These are phyloP conservation scores for Penicillium thymicola DNA, from an alignment of 2,329 filamentous ascomycete species.

Conservation along the genomic window DNA sequence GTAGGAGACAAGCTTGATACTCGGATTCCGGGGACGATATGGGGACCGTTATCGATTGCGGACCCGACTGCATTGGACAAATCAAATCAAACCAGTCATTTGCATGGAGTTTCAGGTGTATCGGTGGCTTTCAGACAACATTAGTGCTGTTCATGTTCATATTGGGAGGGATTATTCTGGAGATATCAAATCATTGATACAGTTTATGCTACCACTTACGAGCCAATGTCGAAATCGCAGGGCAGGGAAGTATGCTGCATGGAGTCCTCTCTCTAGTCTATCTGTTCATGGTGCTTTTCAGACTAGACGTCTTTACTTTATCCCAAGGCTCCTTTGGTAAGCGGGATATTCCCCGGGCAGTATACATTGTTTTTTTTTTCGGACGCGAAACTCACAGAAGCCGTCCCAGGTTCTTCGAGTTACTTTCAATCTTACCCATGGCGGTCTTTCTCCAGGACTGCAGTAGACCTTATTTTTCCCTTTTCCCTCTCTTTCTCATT, in stretches of 20 bases:
- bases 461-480: no score
- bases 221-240: slow-evolving; percentile 18
- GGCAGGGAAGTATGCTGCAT: not conserved
- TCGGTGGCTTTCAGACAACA: slow-evolving; percentile 1
- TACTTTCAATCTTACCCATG: no score
- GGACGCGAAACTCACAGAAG: not conserved
- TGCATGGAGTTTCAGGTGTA: slow-evolving; percentile 20
- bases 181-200: slow-evolving; percentile 5
- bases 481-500: no score
- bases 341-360: not conserved
- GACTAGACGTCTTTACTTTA: not conserved
- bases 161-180: slow-evolving; percentile 6
- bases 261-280: not conserved
- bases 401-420: not conserved
- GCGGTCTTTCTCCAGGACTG: not conserved
- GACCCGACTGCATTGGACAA: slow-evolving; percentile 4
- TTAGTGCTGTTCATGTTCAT: slow-evolving; percentile 7
- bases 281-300: not conserved
- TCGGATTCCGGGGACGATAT: not conserved
- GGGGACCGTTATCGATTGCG: not conserved
- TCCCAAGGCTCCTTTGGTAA: not conserved
- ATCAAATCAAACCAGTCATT: slow-evolving; percentile 19
- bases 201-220: slow-evolving; percentile 14
- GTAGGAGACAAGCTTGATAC: slow-evolving; percentile 41
- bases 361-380: not conserved